These are phyloP conservation scores for Citrus maxima DNA, from an alignment of 345 rosid species.

Conservation along the genomic window DNA sequence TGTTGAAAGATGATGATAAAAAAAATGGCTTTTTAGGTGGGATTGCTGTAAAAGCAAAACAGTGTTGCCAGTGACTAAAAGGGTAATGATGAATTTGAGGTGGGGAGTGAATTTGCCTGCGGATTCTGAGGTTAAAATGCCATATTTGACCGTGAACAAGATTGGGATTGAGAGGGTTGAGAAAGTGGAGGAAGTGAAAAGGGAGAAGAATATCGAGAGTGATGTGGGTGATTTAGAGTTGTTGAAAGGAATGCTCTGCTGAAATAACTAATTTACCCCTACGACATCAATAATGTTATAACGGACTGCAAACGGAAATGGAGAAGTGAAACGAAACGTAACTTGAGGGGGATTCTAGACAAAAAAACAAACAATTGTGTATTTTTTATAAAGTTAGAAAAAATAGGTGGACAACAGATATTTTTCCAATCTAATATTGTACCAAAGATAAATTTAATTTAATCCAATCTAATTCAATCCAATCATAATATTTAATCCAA, in stretches of 20 bases:
- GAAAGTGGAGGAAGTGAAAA: constrained; percentile 29
- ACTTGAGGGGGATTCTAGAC: too few relatives aligned
- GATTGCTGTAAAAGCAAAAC: constrained; percentile 45
- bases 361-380: too few relatives aligned
- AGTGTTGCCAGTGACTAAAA: constrained; percentile 41
- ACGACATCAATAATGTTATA: too few relatives aligned
- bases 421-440: too few relatives aligned
- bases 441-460: too few relatives aligned
- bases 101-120: constrained; percentile 50
- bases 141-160: constrained; percentile 53
- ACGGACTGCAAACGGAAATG: too few relatives aligned
- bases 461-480: too few relatives aligned
- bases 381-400: too few relatives aligned
- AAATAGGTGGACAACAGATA: fast-evolving
- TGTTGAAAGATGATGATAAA: constrained; percentile 19
- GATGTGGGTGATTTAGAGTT: constrained; percentile 38
- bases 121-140: constrained; percentile 33
- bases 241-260: constrained; percentile 34
- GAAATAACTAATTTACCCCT: too few relatives aligned
- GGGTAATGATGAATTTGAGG: constrained; percentile 33
- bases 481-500: too few relatives aligned
- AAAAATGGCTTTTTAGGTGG: constrained; percentile 31
- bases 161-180: constrained; percentile 46
- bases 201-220: constrained; percentile 10
- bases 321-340: too few relatives aligned